Evolutionary conservation across 2,329 filamentous ascomycete genomes (phyloP), one percentile per base, ranked within the genome.

Genomic region (Ascomycota sp.): DNA sequence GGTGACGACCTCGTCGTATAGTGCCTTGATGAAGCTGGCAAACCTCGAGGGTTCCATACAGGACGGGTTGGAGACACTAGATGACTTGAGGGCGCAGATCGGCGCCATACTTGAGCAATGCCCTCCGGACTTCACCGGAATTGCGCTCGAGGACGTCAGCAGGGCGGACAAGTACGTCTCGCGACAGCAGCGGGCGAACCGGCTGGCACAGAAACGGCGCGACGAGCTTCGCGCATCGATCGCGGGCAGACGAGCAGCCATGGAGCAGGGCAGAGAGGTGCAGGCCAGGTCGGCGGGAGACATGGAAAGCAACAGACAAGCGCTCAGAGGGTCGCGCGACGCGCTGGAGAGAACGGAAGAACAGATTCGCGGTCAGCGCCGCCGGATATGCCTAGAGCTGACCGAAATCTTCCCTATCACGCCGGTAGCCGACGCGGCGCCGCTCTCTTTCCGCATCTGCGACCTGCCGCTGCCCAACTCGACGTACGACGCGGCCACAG

Each of bases 21-120:
- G 82, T 43, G 71, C 79, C 2, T 59, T 95, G 13, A 86, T 94
- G 74, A 75, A 79, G 35, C 61, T 95, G 8, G 75, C 80, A 5
- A 93, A 85, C 33, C 62, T 95, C 11, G 82, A 93, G 37, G 80
- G 78, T 46, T 92, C 83, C 32, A 80, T 94, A 17, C 82, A 91
- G 46, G 86, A 95, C 50, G 83, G 83, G 2, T 56, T 93, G 8
- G 68, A 73, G 2, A 91, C 81, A 0, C 71, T 78, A 10, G 70
- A 78, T 35, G 63, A 65, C 31, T 61, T 95, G 7, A 71, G 80
- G 28, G 55, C 63, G n/a, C 80, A 93, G 38, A 91, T 94, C 38
- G 79, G 79, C 38, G 47, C 57, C 1, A 51, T 72, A 0, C 47
- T 74, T 4, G 46, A 54, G 0, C 40, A 49, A 0, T 51, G 51